Evolutionary conservation across 345 rosid species (phyloP).

Genomic region (Combretum micranthum): DNA sequence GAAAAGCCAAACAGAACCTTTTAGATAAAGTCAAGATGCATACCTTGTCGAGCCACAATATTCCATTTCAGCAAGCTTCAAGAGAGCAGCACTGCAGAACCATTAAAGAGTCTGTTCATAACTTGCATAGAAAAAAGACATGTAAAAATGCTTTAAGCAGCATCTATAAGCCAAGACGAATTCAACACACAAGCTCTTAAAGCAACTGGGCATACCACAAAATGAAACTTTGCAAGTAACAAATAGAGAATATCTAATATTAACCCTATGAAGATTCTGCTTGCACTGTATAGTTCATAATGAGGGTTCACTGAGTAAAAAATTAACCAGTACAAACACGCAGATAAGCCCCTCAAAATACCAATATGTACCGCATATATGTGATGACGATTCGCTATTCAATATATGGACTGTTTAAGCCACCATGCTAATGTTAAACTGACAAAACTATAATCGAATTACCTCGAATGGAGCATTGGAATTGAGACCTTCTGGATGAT

Average conservation of each 20-base stretch:
- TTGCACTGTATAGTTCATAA: too few species aligned
- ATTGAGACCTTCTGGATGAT: conserved; percentile 72
- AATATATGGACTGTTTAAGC: too few species aligned
- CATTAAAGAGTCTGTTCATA: conserved; percentile 12
- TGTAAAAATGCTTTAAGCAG: neutral
- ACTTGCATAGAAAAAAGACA: neutral
- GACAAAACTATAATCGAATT: neutral
- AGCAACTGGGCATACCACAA: neutral
- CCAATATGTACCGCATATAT: too few species aligned
- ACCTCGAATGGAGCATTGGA: conserved; percentile 94
- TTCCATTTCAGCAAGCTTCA: conserved; percentile 84
- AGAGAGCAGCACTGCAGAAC: conserved; percentile 65
- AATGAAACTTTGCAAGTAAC: neutral
- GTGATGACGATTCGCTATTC: too few species aligned
- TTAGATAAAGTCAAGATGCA: conserved; percentile 3
- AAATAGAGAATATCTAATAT: too few species aligned
- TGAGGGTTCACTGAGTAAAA: too few species aligned
- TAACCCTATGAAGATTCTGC: too few species aligned
- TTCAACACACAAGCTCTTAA: too few species aligned
- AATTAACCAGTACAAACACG: too few species aligned
- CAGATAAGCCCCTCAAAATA: too few species aligned
- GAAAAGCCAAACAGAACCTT: neutral
- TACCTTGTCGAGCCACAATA: conserved; percentile 98
- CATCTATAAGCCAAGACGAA: too few species aligned
- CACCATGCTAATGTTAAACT: too few species aligned